A percentile compares a stretch with the other conserved stretches of the same genome.
phyloP scores from a whole-genome alignment of 106 monocot species.

The Hemerocallis citrina region DNA sequence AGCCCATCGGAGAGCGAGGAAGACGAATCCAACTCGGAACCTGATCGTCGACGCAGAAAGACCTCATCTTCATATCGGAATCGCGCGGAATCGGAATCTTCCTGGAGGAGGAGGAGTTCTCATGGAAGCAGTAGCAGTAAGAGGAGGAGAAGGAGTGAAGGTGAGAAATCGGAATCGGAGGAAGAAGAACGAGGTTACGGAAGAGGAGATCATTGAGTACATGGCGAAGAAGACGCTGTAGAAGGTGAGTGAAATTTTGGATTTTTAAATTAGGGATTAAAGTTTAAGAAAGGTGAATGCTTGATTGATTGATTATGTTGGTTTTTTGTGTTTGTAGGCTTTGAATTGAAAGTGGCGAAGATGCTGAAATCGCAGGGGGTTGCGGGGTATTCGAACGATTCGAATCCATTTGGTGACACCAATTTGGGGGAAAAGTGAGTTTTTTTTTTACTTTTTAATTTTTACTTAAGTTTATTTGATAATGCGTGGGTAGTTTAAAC shows the following conservation, averaged over 20 bases:
- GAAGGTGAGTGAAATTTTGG: conserved; percentile 32
- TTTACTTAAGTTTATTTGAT: too few relatives aligned
- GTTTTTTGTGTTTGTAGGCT: conserved; percentile 42
- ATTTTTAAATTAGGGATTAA: not conserved
- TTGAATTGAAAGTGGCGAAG: conserved; percentile 66
- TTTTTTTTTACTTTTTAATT: too few relatives aligned
- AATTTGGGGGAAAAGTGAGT: conserved; percentile 83
- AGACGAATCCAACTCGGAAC: too few relatives aligned
- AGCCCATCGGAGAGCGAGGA: too few relatives aligned
- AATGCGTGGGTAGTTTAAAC: too few relatives aligned
- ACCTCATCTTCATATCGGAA: too few relatives aligned
- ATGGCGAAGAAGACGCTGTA: conserved; percentile 72
- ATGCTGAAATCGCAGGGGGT: conserved; percentile 63
- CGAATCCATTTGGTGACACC: conserved; percentile 86
- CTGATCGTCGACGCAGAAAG: too few relatives aligned
- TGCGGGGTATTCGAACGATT: conserved; percentile 88
- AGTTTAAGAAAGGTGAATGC: too few relatives aligned
- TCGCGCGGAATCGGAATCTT: not conserved
- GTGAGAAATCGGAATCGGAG: conserved; percentile 17
- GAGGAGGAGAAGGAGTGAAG: not conserved
- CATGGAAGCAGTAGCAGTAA: not conserved
- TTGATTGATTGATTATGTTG: not conserved
- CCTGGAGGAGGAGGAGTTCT: not conserved
- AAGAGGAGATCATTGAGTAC: conserved; percentile 63
- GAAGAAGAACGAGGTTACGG: conserved; percentile 24